A percentile compares a stretch with the other conserved stretches of the same genome.
Conservation (phyloP, 106 monocot species). For the Gastrodia elata region DNA sequence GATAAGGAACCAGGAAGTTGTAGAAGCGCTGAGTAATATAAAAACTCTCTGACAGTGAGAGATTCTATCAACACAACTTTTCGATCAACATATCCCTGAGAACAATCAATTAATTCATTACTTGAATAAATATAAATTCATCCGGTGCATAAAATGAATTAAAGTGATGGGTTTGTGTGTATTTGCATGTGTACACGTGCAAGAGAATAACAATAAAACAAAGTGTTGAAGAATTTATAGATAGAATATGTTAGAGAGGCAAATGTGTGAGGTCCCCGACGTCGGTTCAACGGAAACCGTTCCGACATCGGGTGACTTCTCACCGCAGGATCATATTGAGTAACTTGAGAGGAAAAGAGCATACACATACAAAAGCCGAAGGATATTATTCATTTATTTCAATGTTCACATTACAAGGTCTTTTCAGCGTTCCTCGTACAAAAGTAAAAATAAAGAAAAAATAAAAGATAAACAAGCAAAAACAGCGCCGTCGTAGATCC, state of each 20-base stretch:
- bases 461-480: too few species aligned
- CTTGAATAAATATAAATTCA: neutral
- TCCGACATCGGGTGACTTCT: too few species aligned
- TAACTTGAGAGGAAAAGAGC: too few species aligned
- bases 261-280: too few species aligned
- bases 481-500: too few species aligned
- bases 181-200: neutral
- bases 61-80: conserved; percentile 81
- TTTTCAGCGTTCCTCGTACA: too few species aligned
- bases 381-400: too few species aligned
- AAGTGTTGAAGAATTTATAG: neutral
- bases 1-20: conserved; percentile 88
- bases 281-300: too few species aligned
- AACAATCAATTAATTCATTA: neutral
- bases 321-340: too few species aligned
- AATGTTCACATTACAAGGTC: too few species aligned
- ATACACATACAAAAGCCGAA: too few species aligned
- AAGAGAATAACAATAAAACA: neutral
- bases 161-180: neutral
- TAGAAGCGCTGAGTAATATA: conserved; percentile 74
- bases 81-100: conserved; percentile 89
- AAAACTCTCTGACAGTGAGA: conserved; percentile 84
- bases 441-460: too few species aligned
- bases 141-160: neutral
- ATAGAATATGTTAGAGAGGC: neutral